These are phyloP conservation scores for Tulasnella sp. DNA, from an alignment of 768 basidiomycete species.

Conservation along the genomic window DNA sequence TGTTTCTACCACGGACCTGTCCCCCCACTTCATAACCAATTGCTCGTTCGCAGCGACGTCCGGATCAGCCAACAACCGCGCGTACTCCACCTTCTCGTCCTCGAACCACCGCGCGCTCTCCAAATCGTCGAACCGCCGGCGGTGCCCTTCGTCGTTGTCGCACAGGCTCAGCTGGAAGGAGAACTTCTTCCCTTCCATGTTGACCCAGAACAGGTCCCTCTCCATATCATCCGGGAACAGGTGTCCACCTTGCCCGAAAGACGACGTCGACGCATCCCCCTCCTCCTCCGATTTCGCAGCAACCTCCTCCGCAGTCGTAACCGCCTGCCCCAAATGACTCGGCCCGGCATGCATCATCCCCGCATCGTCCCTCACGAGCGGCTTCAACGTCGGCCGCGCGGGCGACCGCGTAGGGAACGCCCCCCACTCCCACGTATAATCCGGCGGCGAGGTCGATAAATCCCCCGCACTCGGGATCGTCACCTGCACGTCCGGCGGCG, in stretches of 20 bases:
- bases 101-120: constrained; percentile 43
- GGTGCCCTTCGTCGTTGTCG: constrained; percentile 28
- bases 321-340: constrained; percentile 1
- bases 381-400: constrained; percentile 48
- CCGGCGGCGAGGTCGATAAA: constrained; percentile 32
- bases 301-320: not conserved
- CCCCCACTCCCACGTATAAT: constrained; percentile 96
- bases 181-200: constrained; percentile 55
- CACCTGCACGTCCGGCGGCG: constrained; percentile 26
- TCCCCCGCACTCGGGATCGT: not conserved
- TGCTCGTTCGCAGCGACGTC: constrained; percentile 55
- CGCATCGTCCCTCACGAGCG: constrained; percentile 8
- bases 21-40: constrained; percentile 71
- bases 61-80: constrained; percentile 62
- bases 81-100: constrained; percentile 59
- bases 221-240: constrained; percentile 59
- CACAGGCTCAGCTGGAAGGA: constrained; percentile 75
- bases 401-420: constrained; percentile 80
- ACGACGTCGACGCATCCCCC: constrained; percentile 21
- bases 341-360: not conserved
- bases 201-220: constrained; percentile 59
- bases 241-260: constrained; percentile 51
- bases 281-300: too few relatives aligned
- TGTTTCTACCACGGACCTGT: constrained; percentile 52
- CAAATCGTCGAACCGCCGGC: constrained; percentile 34